Conservation (phyloP, 805 yeast species). For the Saturnispora dispora region DNA sequence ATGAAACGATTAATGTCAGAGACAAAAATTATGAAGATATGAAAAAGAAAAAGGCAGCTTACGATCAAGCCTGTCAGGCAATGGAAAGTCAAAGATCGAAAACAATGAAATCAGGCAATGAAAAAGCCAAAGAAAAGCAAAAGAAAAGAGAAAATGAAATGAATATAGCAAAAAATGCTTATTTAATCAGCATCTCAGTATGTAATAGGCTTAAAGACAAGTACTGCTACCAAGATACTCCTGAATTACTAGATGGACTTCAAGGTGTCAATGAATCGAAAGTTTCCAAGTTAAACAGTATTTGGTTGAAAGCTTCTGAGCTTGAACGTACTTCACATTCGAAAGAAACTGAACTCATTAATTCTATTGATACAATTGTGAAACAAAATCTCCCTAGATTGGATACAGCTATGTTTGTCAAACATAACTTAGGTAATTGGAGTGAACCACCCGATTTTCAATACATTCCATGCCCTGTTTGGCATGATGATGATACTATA, state of each 20-base stretch:
- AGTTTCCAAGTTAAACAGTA: constrained; percentile 58
- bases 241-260: constrained; percentile 75
- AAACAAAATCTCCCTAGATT: constrained; percentile 61
- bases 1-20: constrained; percentile 41
- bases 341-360: constrained; percentile 37
- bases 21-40: constrained; percentile 47
- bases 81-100: constrained; percentile 78
- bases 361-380: constrained; percentile 45
- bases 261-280: constrained; percentile 80
- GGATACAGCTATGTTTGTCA: constrained; percentile 85
- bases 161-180: constrained; percentile 82
- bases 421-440: constrained; percentile 75
- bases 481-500: constrained; percentile 92
- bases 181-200: constrained; percentile 68
- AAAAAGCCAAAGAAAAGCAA: constrained; percentile 42
- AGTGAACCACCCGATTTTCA: constrained; percentile 77
- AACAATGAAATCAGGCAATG: constrained; percentile 47
- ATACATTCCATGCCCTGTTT: constrained; percentile 80
- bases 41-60: constrained; percentile 58
- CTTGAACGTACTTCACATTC: constrained; percentile 46
- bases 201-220: constrained; percentile 92
- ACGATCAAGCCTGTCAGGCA: constrained; percentile 69
- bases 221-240: constrained; percentile 84
- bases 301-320: constrained; percentile 52
- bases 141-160: constrained; percentile 64